These are phyloP conservation scores for Quercus tomentella DNA, from an alignment of 331 rosid genomes.

Conservation along the genomic window DNA sequence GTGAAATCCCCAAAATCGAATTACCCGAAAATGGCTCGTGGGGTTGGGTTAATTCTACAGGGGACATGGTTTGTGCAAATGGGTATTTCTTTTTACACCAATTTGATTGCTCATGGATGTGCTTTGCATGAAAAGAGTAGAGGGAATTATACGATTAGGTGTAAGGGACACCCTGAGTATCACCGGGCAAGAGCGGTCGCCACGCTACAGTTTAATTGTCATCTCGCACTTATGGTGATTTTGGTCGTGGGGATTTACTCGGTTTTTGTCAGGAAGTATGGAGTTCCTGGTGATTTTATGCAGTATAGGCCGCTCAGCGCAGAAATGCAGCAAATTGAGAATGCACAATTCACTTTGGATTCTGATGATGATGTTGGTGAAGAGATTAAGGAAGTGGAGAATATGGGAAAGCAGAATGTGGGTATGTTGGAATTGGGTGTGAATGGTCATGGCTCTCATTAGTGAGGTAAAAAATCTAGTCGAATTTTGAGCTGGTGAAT, in stretches of 20 bases:
- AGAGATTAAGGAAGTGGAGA: slow-evolving; percentile 31
- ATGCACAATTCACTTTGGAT: slow-evolving; percentile 64
- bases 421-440: slow-evolving; percentile 30
- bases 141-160: slow-evolving; percentile 68
- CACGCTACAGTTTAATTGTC: slow-evolving; percentile 92
- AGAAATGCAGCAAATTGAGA: slow-evolving; percentile 46
- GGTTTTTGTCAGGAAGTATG: slow-evolving; percentile 16
- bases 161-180: slow-evolving; percentile 72
- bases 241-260: slow-evolving; percentile 44
- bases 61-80: slow-evolving; percentile 84
- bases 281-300: slow-evolving; percentile 1
- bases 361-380: slow-evolving; percentile 51
- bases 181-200: slow-evolving; percentile 92
- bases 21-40: slow-evolving; percentile 55
- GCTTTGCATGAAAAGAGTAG: slow-evolving; percentile 47
- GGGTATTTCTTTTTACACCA: slow-evolving; percentile 62
- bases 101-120: slow-evolving; percentile 62
- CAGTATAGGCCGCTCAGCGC: slow-evolving; percentile 49
- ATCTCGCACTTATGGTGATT: slow-evolving; percentile 64
- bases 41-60: slow-evolving; percentile 61
- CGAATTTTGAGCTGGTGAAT: slow-evolving; percentile 7
- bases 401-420: slow-evolving; percentile 27
- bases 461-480: slow-evolving; percentile 21
- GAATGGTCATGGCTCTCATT: slow-evolving; percentile 47
- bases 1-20: slow-evolving; percentile 33